Percentiles rank a stretch among this genome's conserved stretches.
These are phyloP conservation scores for Rhodosporidiobolus sp. DNA, from an alignment of 768 basidiomycete species.

Conservation along the genomic window DNA sequence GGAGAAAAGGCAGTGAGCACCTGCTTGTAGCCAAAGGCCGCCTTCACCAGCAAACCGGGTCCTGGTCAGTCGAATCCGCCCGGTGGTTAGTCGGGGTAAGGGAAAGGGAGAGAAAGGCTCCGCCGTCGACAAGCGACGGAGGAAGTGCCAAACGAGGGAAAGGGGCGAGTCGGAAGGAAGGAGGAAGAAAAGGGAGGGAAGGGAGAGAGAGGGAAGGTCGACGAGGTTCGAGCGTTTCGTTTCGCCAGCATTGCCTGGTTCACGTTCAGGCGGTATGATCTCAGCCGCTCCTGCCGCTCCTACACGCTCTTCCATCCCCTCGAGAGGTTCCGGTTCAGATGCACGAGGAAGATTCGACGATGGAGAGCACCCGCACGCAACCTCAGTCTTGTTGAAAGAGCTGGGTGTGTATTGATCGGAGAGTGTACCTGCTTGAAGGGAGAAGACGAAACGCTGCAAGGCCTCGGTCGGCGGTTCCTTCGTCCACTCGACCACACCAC, in stretches of 20 bases:
- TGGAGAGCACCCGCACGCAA: slow-evolving; percentile 23
- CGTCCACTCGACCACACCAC: no score
- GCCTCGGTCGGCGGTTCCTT: no score
- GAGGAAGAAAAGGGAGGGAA: slow-evolving; percentile 50
- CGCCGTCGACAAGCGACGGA: neutral
- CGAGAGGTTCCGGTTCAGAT: neutral
- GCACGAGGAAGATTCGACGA: slow-evolving; percentile 14
- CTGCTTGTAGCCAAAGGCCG: slow-evolving; percentile 44
- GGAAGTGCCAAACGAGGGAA: neutral
- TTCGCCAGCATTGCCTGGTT: slow-evolving; percentile 96
- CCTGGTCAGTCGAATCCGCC: neutral
- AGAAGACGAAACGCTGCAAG: no score
- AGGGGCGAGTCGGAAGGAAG: slow-evolving; percentile 46
- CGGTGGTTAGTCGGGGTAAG: neutral
- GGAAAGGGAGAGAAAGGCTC: neutral
- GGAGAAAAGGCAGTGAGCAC: neutral
- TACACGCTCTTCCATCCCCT: neutral
- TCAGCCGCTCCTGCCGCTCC: slow-evolving; percentile 54
- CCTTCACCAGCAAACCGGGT: no score
- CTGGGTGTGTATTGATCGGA: no score
- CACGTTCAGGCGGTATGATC: slow-evolving; percentile 98
- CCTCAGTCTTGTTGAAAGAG: neutral
- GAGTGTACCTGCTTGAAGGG: no score
- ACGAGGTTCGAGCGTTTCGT: slow-evolving; percentile 60
- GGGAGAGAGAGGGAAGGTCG: neutral